Evolutionary conservation across 106 monocot genomes (phyloP), one percentile per base, ranked within the genome.

Genomic region (Dioscorea zingiberensis): DNA sequence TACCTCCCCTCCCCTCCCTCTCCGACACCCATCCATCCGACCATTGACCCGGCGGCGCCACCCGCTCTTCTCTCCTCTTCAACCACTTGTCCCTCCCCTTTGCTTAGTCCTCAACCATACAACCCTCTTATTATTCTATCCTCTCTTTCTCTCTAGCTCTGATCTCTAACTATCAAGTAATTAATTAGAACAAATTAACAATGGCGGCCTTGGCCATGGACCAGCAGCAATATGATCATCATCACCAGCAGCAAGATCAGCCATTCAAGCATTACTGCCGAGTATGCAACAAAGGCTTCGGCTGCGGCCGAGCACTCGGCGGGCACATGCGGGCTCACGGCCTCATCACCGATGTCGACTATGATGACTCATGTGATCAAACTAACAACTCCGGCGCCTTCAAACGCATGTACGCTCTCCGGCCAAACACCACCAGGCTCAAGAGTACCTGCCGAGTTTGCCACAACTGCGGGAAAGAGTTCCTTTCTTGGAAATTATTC

Each of bases 241-340:
- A n/a, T n/a, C n/a, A n/a, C n/a, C n/a, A 62, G 55, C 60, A 69
- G 55, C 63, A 67, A 29, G 19, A 25, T 28, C 55, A 69, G 26
- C 5, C 21, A 9, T 73, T 63, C 66, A 87, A 87, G 78, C 78
- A 89, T 77, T 74, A 83, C 68, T 94, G 94, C 66, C 56, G 77
- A 28, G 66, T 90, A 28, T 94, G 94, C 73, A 82, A 80, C 48
- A 90, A 87, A 56, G 87, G 90, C 2, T 94, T 94, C 75, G 70
- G 77, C 2, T 82, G 84, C 69, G 94, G 94, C 5, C 74, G 80
- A 10, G 90, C 90, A 0, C 80, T 87, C 5, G 94, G 90, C 1
- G 93, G 89, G 18, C 93, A 94, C 79, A 94, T n/a, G n/a, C n/a
- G n/a, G n/a, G n/a, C n/a, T n/a, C n/a, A n/a, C n/a, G n/a, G n/a